Evolutionary conservation across 2,329 filamentous ascomycete species (phyloP), one percentile per base, ranked within the genome.

Genomic region (Verticillium nubilum): DNA sequence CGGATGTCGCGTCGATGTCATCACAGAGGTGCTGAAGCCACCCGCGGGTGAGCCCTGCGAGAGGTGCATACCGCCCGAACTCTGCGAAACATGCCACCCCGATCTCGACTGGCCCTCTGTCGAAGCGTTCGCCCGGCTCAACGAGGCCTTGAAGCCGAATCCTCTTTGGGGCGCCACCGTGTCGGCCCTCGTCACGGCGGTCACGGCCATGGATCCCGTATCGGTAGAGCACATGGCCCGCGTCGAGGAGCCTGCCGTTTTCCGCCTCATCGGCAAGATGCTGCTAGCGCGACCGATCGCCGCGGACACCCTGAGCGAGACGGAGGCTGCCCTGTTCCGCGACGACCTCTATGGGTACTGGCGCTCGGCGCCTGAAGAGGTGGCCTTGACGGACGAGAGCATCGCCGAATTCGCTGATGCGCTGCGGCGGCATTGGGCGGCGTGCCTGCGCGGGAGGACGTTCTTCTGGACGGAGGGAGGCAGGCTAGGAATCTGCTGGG

Each of bases 391-490:
- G 17, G 35, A n/a, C 37, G 35, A 55, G 9, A 29, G 35, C 25
- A 23, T 19, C 2, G 25, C 42, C 31, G 1, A 27, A 7, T n/a
- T 52, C 3, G 31, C 17, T 12, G 25, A 7, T 4, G 47, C 0
- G 4, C 12, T 31, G 10, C 33, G 17, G 35, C 29, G 1, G 6
- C 10, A 27, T 1, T 3, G 6, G 23, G 3, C 12, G 13, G n/a
- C 25, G 17, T n/a, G 1, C 6, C 19, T 54, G 26, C 33, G 47
- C 5, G 31, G 54, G 12, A 56, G 63, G 35, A 66, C 61, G 7
- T 50, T 67, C 6, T 67, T 67, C 58, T 66, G 64, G 59, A 67
- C 64, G 5, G 52, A 37, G 7, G 60, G 63, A 19, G 59, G 59
- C 2, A 64, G 59, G 60, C 29, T 67, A 15, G 63, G 63, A 4